These are phyloP conservation scores for Eutypa lata DNA, from an alignment of 2,329 filamentous ascomycete species.

Conservation along the genomic window DNA sequence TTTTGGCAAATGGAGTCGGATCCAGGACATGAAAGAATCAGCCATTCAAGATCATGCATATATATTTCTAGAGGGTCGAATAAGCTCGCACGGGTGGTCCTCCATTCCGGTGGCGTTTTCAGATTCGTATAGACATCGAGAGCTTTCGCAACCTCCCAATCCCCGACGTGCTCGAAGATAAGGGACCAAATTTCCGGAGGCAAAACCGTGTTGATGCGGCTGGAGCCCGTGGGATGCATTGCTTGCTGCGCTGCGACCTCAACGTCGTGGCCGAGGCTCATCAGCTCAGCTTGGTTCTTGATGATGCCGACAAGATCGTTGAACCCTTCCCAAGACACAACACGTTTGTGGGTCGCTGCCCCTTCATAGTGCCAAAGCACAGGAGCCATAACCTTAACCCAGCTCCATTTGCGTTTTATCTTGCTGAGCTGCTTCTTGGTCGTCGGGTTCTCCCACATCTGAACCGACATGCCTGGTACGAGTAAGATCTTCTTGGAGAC, in stretches of 20 bases:
- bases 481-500: conserved; percentile 80
- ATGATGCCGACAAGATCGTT: conserved; percentile 72
- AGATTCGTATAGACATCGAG: conserved; percentile 79
- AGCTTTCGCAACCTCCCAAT: conserved; percentile 87
- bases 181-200: conserved; percentile 89
- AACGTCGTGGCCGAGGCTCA: conserved; percentile 70
- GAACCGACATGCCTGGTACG: conserved; percentile 82
- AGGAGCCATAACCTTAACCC: conserved; percentile 78
- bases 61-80: conserved; percentile 67
- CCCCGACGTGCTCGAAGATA: conserved; percentile 77
- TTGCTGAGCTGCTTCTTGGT: conserved; percentile 85
- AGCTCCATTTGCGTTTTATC: conserved; percentile 79
- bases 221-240: conserved; percentile 34
- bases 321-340: conserved; percentile 61
- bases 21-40: conserved; percentile 66
- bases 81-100: conserved; percentile 18
- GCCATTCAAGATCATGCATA: conserved; percentile 80
- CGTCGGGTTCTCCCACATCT: conserved; percentile 88
- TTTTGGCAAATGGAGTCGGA: conserved; percentile 70
- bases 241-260: conserved; percentile 48
- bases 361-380: conserved; percentile 77
- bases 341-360: conserved; percentile 40
- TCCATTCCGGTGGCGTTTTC: conserved; percentile 57
- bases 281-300: conserved; percentile 72
- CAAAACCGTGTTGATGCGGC: conserved; percentile 45